Evolutionary conservation across 1,284 basidiomycete genomes (phyloP), one percentile per base, ranked within the genome.

Genomic region (Sanghuangporus baumii): DNA sequence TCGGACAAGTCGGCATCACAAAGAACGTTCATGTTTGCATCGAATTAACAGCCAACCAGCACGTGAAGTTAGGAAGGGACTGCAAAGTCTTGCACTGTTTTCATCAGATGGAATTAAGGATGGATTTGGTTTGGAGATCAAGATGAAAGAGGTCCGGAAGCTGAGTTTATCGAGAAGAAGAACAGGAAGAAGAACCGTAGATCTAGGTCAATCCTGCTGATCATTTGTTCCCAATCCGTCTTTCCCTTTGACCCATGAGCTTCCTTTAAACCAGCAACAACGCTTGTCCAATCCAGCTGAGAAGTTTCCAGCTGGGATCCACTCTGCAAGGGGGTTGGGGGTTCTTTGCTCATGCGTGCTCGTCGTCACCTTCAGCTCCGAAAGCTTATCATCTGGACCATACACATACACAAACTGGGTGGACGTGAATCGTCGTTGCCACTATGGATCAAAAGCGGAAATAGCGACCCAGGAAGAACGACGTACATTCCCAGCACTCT

Each of bases 211-310:
- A 54, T 14, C 26, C 31, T 54, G 52, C 52, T 14, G 52, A 54
- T 54, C 36, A 14, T n/a, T 54, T 54, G 52, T 54, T 54, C 52
- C 52, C 16, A 54, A 54, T 51, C 31, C 23, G 50, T 51, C 50
- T 26, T 34, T 23, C 20, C 23, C 50, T 51, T 26, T 51, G n/a
- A 51, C 50, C 50, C 6, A 26, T 5, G 18, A 51, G n/a, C 9
- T 11, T 34, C 50, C 18, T 50, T 23, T 50, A 9, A 9, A 26
- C 20, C 3, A 50, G 20, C 47, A 26, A 16, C 47, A 26, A 16
- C 6, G n/a, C 18, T 16, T 18, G 16, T 50, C 47, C 14, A 2
- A 43, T 18, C 41, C 41, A 43, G 5, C 2, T 2, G 3, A 43
- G 18, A 43, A 43, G 18, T 18, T 43, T 43, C 3, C 5, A 12